Evolutionary conservation across 2,329 filamentous ascomycete genomes (phyloP), one percentile per base, ranked within the genome.

Genomic region (Hortaea werneckii): DNA sequence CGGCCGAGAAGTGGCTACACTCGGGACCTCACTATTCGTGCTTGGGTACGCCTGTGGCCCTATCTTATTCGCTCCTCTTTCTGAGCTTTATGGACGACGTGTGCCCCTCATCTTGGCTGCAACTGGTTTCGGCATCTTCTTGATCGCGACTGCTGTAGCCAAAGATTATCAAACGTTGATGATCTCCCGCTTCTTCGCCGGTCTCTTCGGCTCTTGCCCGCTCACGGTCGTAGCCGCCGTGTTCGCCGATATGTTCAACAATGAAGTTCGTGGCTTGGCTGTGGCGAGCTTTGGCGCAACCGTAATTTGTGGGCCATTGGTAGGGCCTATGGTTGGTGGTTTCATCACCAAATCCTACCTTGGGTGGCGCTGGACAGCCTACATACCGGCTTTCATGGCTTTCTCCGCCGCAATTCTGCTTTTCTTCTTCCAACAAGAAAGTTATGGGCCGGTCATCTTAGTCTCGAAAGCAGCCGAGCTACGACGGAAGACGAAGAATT

Each of bases 361-460:
- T 1, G 61, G 64, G n/a, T 79, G 76, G 77, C 58, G 69, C 26
- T 79, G 75, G 75, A 62, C 58, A 8, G 60, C 45, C n/a, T 65
- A 77, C 52, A 67, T 79, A 35, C 67, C 68, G 3, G 69, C 69
- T 0, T 70, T 80, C 52, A 76, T 80, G 73, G 76, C 75, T n/a
- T 76, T 73, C 47, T 12, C 63, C 3, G 68, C 71, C 2, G 68
- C 76, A 9, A 56, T 63, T 0, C 56, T 78, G 7, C 67, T 74
- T 38, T 37, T 77, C 0, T 52, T 79, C 34, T 77, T 79, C 59
- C 65, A 79, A 27, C 61, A 75, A 42, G 77, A 80, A 56, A 75
- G 75, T 0, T 80, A 80, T 50, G 72, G 76, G 1, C 77, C 77
- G 0, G 67, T 78, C 0, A 73, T 80, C 10, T 66, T 80, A 3